Evolutionary conservation across 2,329 filamentous ascomycete genomes (phyloP), one percentile per base, ranked within the genome.

Genomic region (Podosphaera aphanis): DNA sequence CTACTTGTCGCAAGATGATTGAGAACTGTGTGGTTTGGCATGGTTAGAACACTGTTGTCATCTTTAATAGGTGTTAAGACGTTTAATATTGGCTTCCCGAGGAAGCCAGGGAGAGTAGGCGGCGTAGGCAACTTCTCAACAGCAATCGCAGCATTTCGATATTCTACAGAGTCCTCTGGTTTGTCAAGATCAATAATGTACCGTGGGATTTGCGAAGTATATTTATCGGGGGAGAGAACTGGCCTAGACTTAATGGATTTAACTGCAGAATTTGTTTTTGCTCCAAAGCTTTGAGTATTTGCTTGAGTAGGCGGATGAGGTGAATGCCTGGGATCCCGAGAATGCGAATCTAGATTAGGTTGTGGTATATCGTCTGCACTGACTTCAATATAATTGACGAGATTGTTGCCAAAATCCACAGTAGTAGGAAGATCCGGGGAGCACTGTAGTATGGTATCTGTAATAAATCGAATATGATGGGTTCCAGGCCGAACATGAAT

Each of bases 351-450:
- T 16, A 46, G 46, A 38, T 20, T 20, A 27, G 33, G 33, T 19
- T 59, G 51, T 18, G 54, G 53, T 25, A 77, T 63, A 56, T 86
- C 79, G 47, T 85, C 79, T 31, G 83, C 75, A 55, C 73, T 83
- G 50, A 95, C 82, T 65, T 98, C 90, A 57, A 98, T 83, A 60
- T 95, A 98, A 64, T 98, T 98, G 63, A 98, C 88, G 16, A 98
- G 69, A 59, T 93, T 93, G 64, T 95, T 95, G 52, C 85, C 92
- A 61, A 92, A 94, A 61, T 98, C 90, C 48, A 98, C 90, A 1
- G 90, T 93, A 0, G 90, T 95, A 13, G 90, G 88, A 46, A 94
- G 69, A 51, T 81, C 75, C 49, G 82, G 77, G 15, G 84, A 90
- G 13, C 85, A 90, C 59, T 79, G 74, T 84, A 94, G 93, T 57